Evolutionary conservation across 2,329 filamentous ascomycete species (phyloP), one percentile per base, ranked within the genome.

Genomic region (Pestalotiopsis sp.): DNA sequence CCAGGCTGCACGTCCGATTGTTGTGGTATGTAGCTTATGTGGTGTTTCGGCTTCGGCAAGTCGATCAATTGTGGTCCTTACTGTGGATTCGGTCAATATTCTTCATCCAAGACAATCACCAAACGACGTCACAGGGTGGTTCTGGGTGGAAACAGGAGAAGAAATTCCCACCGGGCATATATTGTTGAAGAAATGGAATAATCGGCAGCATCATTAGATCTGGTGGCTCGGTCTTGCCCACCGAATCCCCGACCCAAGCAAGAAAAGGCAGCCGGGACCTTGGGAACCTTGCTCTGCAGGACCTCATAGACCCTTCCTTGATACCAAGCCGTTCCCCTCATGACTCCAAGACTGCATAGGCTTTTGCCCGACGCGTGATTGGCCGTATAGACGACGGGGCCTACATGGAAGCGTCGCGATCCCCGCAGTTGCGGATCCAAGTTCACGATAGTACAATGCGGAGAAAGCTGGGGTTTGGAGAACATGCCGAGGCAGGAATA

Each of bases 391-490:
- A 11, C 61, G 39, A 64, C 61, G 25, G 41, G 57, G 23, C 11
- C 61, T 14, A 36, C 25, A 39, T 17, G 14, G 61, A 31, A 62
- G 23, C 36, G 39, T 52, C n/a, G 25, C 39, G 61, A 64, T 64
- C 61, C 39, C 61, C 61, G 38, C 61, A 49, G 11, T 36, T 38
- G n/a, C 23, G n/a, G 36, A 41, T 39, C 31, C 31, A 17, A 23
- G 20, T 49, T 49, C 14, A 39, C 25, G 39, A 64, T 64, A 31
- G 25, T 20, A 14, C 31, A 25, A 64, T 64, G 61, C 61, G 61
- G 61, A 64, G 61, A 64, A 64, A 45, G 61, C 61, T 64, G 61
- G 61, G 61, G 61, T 64, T 52, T 49, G 61, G 38, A 52, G 41
- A 52, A 52, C 25, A 64, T 45, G 61, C 61, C 61, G 61, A 64